phyloP scores from a whole-genome alignment of 139 green algal species.

The Desmodesmus armatus region DNA sequence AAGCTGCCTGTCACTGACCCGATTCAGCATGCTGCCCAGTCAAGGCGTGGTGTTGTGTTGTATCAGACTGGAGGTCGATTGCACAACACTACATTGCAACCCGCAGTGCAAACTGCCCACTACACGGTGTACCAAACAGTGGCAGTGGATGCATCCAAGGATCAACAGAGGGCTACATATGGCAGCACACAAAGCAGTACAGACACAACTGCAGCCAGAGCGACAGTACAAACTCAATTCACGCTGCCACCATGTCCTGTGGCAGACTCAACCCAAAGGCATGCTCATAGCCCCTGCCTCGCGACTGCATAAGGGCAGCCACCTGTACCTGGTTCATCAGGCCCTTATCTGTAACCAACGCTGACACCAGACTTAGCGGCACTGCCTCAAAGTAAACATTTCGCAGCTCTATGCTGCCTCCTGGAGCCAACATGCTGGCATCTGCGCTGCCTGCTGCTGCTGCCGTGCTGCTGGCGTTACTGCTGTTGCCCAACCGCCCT shows the following conservation, averaged over 20 bases:
- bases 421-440: background rate
- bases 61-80: too few species aligned
- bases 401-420: slow-evolving; percentile 29
- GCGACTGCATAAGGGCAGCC: background rate
- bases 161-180: too few species aligned
- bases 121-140: too few species aligned
- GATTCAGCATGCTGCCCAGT: too few species aligned
- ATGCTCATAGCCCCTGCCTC: background rate
- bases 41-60: too few species aligned
- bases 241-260: background rate
- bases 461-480: background rate
- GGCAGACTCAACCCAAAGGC: slow-evolving; percentile 31
- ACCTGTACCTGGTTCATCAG: background rate
- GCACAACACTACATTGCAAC: too few species aligned
- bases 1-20: too few species aligned
- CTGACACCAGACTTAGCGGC: slow-evolving; percentile 43
- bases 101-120: too few species aligned
- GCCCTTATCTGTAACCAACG: slow-evolving; percentile 49
- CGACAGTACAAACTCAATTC: too few species aligned
- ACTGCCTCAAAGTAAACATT: slow-evolving; percentile 65
- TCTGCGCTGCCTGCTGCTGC: background rate
- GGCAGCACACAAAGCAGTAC: too few species aligned
- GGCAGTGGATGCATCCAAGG: too few species aligned
- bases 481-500: background rate
- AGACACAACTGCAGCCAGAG: too few species aligned